phyloP scores from a whole-genome alignment of 208 protist genomes.

The Wallacemonas rigidus region DNA sequence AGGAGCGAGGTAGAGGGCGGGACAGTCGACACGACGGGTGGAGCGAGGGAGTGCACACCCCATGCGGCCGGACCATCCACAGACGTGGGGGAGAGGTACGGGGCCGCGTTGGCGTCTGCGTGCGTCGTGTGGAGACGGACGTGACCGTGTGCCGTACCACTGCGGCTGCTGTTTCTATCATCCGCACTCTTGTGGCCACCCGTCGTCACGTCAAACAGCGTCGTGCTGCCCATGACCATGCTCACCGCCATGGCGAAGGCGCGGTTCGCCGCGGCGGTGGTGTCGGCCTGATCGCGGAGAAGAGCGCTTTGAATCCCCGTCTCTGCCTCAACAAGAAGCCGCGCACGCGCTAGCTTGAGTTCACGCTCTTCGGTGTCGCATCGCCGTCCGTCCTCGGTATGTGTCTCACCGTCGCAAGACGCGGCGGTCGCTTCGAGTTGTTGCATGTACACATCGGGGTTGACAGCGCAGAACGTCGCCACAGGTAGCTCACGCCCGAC shows the following conservation, averaged over 20 bases:
- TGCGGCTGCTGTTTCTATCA: background rate
- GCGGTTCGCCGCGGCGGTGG: constrained; percentile 9
- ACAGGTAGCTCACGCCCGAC: constrained; percentile 4
- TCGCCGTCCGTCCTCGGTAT: too few species aligned
- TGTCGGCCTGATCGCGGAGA: background rate
- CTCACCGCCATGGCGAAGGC: constrained; percentile 18
- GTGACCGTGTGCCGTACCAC: background rate
- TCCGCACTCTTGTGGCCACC: background rate
- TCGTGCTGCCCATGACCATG: constrained; percentile 16
- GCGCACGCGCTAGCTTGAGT: background rate
- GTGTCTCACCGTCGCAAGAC: background rate
- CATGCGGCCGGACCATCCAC: too few species aligned
- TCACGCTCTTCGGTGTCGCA: background rate
- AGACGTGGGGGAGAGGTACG: too few species aligned
- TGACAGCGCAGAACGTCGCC: constrained; percentile 3
- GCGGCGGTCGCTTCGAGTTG: background rate
- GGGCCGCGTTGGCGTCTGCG: too few species aligned
- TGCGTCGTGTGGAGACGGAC: too few species aligned
- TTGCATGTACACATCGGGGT: background rate
- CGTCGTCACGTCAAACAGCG: background rate
- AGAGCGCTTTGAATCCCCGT: constrained; percentile 2
- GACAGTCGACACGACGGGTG: background rate
- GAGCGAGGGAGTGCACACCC: background rate
- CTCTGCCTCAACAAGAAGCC: constrained; percentile 4
- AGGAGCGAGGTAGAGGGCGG: background rate